Base-by-base conservation (phyloP, 495 filamentous ascomycete genomes). In the Aspergillus nanangensis region DNA sequence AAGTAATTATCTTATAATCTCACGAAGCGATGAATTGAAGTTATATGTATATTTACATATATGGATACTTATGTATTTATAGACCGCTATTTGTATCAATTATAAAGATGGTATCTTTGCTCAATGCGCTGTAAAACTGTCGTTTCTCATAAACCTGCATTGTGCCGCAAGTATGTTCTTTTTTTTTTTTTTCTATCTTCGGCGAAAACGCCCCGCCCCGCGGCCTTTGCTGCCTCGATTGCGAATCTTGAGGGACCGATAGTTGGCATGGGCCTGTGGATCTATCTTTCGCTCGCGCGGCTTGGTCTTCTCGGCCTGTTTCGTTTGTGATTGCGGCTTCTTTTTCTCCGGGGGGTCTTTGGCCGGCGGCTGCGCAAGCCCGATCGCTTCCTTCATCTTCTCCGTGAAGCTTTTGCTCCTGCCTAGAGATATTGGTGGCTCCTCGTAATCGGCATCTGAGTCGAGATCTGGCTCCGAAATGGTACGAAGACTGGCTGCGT, bases 241-340 rank as follows among this genome's bases (percentile, higher is more conserved):
- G 56, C 73, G 76, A 52, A 95, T 80, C 69, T 94, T 95, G 51
- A 96, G 62, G 34, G 81, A 77, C 48, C 86, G 79, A 62, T 89
- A 96, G 56, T 96, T 96, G 18, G 86, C 79, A 67, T 91, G 82
- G 2, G 90, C 86, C 38, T 82, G 66, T 4, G 84, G 82, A 44
- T 80, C 86, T 38, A 90, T 71, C 66, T 87, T 95, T 49, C 80
- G 77, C 18, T 62, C 68, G 13, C 66, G 66, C 51, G 77, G 80
- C 59, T 82, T 82, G 18, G 82, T 74, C 43, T 71, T 74, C 40
- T 54, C 42, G 11, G 56, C 51, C 39, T 66, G 71, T 25, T 55
- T 60, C 18, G 64, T 60, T 13, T 55, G 55, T 8, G 50, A 50
- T 11, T 57, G 50, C 18, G 65, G 20, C 33, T 50, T 57, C 52